Conservation (phyloP, 345 rosid species). For the Leavenworthia alabamica region DNA sequence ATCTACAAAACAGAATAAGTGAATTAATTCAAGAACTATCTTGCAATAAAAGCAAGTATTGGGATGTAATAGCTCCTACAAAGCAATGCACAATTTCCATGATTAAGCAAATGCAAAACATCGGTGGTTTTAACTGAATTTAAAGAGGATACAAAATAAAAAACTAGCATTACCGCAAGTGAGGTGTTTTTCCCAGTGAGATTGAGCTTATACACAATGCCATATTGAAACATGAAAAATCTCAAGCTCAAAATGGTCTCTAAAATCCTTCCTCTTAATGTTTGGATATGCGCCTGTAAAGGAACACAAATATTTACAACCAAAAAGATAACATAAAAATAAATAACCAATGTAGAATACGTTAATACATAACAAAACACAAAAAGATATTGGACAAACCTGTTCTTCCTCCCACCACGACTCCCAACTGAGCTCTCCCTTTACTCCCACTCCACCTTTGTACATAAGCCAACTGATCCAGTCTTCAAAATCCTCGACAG, state of each 20-base stretch:
- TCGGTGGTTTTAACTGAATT: background rate
- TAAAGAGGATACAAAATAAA: background rate
- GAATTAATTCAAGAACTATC: background rate
- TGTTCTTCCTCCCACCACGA: constrained; percentile 99
- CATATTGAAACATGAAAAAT: constrained; percentile 89
- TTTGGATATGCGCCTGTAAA: constrained; percentile 83
- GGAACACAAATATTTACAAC: background rate
- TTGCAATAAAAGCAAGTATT: background rate
- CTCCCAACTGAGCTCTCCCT: constrained; percentile 98
- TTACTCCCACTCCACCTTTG: constrained; percentile 98
- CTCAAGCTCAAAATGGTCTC: constrained; percentile 86
- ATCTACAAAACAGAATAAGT: constrained; percentile 36
- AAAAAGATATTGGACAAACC: constrained; percentile 37
- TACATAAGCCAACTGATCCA: constrained; percentile 97
- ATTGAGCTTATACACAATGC: constrained; percentile 86
- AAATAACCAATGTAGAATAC: background rate
- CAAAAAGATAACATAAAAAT: no score
- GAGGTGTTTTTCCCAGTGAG: constrained; percentile 66
- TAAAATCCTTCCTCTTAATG: constrained; percentile 81
- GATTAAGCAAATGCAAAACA: background rate
- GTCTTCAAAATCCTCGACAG: constrained; percentile 97
- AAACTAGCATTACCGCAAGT: constrained; percentile 52
- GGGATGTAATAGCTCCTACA: background rate
- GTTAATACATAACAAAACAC: background rate
- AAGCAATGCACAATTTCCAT: background rate